Evolutionary conservation across 371 early-diverging fungal genomes (phyloP), one percentile per base, ranked within the genome.

Genomic region (Coemansia sp.): DNA sequence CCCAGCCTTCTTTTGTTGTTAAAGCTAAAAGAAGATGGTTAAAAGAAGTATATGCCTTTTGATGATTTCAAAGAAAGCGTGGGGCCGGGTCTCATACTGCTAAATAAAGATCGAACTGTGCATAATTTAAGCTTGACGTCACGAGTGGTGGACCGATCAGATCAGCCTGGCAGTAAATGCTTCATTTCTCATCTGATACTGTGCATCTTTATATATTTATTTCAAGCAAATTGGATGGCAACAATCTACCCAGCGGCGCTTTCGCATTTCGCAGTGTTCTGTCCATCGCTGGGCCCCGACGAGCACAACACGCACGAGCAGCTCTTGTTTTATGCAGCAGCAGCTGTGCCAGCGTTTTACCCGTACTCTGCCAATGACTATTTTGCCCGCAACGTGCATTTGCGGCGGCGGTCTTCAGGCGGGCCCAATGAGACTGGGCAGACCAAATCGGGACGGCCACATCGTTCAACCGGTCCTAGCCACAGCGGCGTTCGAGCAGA

Each of bases 211-310:
- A 40, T 40, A 40, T n/a, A 12, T 11, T 44, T 33, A 33, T 33
- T 33, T 33, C 7, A 8, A 33, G 33, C 33, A n/a, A 44, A 44
- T n/a, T n/a, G 44, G 14, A 75, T 75, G 75, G 50, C 47, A 14
- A 48, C 67, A 18, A 59, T 62, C 0, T 71, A 75, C 53, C 69
- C 78, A 1, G 66, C 69, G 18, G 78, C 78, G 14, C 73, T 91
- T 5, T 85, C 88, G 12, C 87, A 91, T 65, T 91, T 90, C 71
- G 87, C 90, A 47, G 84, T 94, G 7, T 94, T 89, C 68, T 91
- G 91, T 63, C 89, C 94, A 8, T 82, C 86, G 20, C 81, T 92
- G 51, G 89, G 89, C 0, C 86, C 85, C 0, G 86, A 88, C 47
- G 88, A 88, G 62, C 88, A 90, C 56, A 88, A 84, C 47, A 83